A percentile compares a stretch with the other conserved stretches of the same genome.
phyloP scores from a whole-genome alignment of 73 alveolate genomes.

The Paramecium sexaurelia region DNA sequence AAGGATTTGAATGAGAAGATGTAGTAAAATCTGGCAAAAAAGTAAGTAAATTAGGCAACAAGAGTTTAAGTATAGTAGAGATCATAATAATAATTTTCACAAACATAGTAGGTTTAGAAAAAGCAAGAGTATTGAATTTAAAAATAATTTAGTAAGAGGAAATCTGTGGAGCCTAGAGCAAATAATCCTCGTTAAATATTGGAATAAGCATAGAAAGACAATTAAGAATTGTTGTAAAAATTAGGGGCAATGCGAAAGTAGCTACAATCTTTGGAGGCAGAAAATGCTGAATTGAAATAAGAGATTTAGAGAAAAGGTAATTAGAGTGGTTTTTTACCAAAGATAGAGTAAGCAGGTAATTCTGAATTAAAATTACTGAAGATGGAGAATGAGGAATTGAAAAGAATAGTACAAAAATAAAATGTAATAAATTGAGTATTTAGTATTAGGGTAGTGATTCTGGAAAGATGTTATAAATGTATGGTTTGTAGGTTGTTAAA shows the following conservation, averaged over 20 bases:
- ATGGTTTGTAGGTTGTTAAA: constrained; percentile 39
- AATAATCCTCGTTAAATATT: not conserved
- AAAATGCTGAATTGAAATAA: constrained; percentile 1
- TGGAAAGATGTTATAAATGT: not conserved
- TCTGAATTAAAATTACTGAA: not conserved
- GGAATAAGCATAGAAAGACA: constrained; percentile 27
- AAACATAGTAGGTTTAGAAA: not conserved
- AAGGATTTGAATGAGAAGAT: constrained; percentile 24
- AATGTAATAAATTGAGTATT: not conserved
- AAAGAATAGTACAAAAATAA: not conserved
- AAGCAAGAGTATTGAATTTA: not conserved
- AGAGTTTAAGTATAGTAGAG: not conserved
- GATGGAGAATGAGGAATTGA: constrained; percentile 48
- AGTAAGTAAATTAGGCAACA: not conserved
- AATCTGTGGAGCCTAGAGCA: constrained; percentile 30
- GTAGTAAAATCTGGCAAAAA: not conserved
- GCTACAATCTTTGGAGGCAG: not conserved
- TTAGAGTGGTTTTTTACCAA: not conserved
- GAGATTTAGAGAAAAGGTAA: constrained; percentile 5
- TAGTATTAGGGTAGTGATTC: not conserved
- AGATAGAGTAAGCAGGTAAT: not conserved
- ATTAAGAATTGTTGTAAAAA: constrained; percentile 7
- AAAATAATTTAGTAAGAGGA: not conserved
- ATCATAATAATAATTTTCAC: not conserved
- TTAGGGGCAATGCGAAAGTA: not conserved